These are phyloP conservation scores for Cucumis cinereus DNA, from an alignment of 306 rosid genomes.

Conservation along the genomic window DNA sequence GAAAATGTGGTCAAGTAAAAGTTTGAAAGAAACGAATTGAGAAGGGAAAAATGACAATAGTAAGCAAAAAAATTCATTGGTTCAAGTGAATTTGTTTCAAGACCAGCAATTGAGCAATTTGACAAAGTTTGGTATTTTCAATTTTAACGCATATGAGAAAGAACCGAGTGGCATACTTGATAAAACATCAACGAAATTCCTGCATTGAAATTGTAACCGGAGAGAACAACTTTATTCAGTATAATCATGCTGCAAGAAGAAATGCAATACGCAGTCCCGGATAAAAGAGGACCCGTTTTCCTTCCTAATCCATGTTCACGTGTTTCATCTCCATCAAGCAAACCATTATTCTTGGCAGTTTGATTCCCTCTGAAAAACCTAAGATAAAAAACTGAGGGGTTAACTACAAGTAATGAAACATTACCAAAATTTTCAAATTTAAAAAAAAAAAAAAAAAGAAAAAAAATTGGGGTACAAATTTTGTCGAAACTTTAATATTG, in stretches of 20 bases:
- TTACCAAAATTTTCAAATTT: neutral
- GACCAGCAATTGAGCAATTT: neutral
- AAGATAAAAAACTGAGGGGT: slow-evolving; percentile 13
- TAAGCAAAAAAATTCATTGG: neutral
- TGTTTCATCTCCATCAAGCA: slow-evolving; percentile 33
- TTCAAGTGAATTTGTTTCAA: neutral
- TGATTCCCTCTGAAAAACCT: slow-evolving; percentile 50
- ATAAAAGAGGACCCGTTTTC: slow-evolving; percentile 56
- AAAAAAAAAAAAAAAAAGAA: neutral
- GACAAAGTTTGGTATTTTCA: neutral
- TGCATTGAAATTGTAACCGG: slow-evolving; percentile 65
- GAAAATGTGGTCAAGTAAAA: neutral
- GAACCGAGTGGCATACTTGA: slow-evolving; percentile 36
- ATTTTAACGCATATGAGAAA: neutral
- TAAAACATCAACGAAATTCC: slow-evolving; percentile 85
- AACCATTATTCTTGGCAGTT: slow-evolving; percentile 16
- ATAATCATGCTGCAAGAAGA: slow-evolving; percentile 90
- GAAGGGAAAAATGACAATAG: neutral
- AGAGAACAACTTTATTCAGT: slow-evolving; percentile 71
- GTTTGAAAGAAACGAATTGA: neutral
- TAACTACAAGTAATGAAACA: neutral
- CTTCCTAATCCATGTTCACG: slow-evolving; percentile 37
- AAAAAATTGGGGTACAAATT: no score
- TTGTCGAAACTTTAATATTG: no score
- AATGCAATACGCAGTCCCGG: slow-evolving; percentile 77